Evolutionary conservation across 176 grass and related monocot species (phyloP).

Genomic region (Neostapfia colusana): DNA sequence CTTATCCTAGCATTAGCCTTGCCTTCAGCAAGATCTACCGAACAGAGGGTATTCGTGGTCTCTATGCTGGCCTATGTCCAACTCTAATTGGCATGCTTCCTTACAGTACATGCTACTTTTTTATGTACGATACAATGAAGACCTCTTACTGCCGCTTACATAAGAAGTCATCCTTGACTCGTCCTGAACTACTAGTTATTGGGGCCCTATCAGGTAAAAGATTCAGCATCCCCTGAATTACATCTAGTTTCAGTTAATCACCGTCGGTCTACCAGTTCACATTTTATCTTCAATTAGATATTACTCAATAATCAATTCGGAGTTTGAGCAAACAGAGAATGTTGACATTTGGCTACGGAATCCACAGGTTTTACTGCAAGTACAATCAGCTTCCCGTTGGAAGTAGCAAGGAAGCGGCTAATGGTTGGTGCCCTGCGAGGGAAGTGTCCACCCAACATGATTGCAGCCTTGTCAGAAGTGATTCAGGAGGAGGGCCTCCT

Average conservation of each 20-base stretch:
- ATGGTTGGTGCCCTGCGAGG: slow-evolving; percentile 77
- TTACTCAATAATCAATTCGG: not conserved
- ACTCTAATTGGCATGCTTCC: slow-evolving; percentile 80
- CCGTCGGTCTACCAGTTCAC: not conserved
- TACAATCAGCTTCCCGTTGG: slow-evolving; percentile 82
- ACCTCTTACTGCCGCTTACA: slow-evolving; percentile 64
- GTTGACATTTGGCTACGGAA: slow-evolving; percentile 4
- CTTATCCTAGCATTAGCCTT: slow-evolving; percentile 63
- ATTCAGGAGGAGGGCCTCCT: slow-evolving; percentile 56
- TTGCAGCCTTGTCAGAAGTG: slow-evolving; percentile 67
- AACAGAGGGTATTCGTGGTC: slow-evolving; percentile 54
- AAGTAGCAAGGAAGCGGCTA: slow-evolving; percentile 81
- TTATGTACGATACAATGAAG: slow-evolving; percentile 84
- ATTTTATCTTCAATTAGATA: not conserved
- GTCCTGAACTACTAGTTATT: slow-evolving; percentile 62
- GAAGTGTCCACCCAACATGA: slow-evolving; percentile 70
- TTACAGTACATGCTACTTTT: slow-evolving; percentile 88
- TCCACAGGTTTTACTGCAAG: slow-evolving; percentile 69
- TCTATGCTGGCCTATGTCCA: slow-evolving; percentile 73
- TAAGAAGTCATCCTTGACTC: slow-evolving; percentile 55
- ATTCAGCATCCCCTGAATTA: not conserved
- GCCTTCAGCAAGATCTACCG: slow-evolving; percentile 63
- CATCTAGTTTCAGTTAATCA: too few species aligned
- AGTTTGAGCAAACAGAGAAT: slow-evolving; percentile 10
- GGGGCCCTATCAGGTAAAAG: slow-evolving; percentile 72